phyloP scores from a whole-genome alignment of 2,329 filamentous ascomycete genomes.

The Cercospora sesami region DNA sequence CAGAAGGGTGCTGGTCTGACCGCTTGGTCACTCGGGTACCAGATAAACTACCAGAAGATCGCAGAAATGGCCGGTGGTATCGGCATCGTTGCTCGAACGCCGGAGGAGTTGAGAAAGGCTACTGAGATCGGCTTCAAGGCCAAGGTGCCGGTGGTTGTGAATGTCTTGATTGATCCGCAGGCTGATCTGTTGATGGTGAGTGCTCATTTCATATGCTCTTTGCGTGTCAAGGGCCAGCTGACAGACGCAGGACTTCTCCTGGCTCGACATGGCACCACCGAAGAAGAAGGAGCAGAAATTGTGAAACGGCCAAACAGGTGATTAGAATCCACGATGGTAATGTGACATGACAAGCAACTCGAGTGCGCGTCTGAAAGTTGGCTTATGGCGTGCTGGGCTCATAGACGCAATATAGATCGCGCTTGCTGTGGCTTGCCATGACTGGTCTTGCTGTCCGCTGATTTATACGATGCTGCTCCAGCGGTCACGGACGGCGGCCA shows the following conservation, averaged over 20 bases:
- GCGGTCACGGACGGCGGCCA: neutral
- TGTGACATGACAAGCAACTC: neutral
- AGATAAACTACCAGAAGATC: conserved; percentile 57
- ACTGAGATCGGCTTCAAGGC: conserved; percentile 53
- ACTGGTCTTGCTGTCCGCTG: neutral
- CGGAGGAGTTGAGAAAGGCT: conserved; percentile 54
- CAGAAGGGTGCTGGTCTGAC: conserved; percentile 47
- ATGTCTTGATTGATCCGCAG: conserved; percentile 55
- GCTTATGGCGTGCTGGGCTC: neutral
- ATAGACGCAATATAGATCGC: neutral
- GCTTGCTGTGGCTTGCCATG: neutral
- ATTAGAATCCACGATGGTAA: neutral
- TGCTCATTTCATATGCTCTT: neutral
- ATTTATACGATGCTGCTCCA: neutral
- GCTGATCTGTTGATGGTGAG: conserved; percentile 34
- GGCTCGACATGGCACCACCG: conserved; percentile 35
- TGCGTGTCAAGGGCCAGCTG: conserved; percentile 6
- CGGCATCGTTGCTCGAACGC: conserved; percentile 54
- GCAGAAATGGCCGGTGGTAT: conserved; percentile 57
- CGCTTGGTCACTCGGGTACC: conserved; percentile 52
- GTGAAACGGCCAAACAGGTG: conserved; percentile 6
- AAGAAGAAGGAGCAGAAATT: conserved; percentile 30
- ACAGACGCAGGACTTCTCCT: conserved; percentile 34
- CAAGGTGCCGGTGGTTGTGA: conserved; percentile 53
- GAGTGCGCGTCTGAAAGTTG: neutral